A percentile compares a stretch with the other conserved stretches of the same genome.
Conservation (phyloP, 129 eudicot genomes). For the Lactuca saligna region DNA sequence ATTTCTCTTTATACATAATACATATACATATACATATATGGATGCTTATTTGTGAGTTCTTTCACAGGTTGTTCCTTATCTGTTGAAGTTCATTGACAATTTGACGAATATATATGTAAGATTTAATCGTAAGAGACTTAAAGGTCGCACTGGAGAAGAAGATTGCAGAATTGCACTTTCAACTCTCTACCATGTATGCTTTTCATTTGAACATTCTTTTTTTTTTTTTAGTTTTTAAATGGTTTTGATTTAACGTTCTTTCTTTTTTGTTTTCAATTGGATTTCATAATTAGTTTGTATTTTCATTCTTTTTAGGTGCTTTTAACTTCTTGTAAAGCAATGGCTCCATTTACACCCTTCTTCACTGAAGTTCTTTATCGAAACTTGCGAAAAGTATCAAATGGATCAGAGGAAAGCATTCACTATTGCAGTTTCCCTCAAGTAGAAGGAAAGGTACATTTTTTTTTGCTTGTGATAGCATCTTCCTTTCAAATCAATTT, state of each 20-base stretch:
- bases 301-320: conserved; percentile 40
- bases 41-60: not conserved
- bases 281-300: not conserved
- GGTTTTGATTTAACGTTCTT: too few relatives aligned
- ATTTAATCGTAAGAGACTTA: conserved; percentile 68
- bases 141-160: conserved; percentile 62
- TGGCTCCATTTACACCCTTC: conserved; percentile 87
- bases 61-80: conserved; percentile 65
- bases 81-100: conserved; percentile 58
- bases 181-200: conserved; percentile 59
- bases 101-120: conserved; percentile 69
- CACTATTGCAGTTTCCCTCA: conserved; percentile 68
- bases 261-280: not conserved
- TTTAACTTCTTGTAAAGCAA: conserved; percentile 63
- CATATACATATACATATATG: too few relatives aligned
- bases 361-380: conserved; percentile 24
- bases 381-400: conserved; percentile 50
- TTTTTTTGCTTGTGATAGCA: not conserved
- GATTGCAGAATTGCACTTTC: conserved; percentile 29
- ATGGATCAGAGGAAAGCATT: conserved; percentile 62
- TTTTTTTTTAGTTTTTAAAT: too few relatives aligned
- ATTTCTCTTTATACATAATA: too few relatives aligned
- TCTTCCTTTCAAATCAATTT: too few relatives aligned
- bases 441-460: conserved; percentile 51
- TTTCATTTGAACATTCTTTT: not conserved